These are phyloP conservation scores for Suillus spraguei DNA, from an alignment of 768 basidiomycete genomes.

Conservation along the genomic window DNA sequence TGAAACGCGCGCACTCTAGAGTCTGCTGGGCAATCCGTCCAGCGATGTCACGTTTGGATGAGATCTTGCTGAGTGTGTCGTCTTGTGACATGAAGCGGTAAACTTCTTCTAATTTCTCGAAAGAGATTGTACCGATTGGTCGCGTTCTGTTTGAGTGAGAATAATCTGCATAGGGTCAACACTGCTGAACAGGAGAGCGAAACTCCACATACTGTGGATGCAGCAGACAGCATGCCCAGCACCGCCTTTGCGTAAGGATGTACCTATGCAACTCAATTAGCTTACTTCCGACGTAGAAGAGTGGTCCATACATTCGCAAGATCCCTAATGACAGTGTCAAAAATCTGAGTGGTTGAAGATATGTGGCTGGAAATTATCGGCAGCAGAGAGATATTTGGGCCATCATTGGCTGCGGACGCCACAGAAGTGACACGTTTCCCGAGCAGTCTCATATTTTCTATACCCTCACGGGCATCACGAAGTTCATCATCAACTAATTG, in stretches of 20 bases:
- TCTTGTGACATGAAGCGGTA: slow-evolving; percentile 8
- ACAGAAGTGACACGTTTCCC: no score
- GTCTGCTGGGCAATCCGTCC: slow-evolving; percentile 21
- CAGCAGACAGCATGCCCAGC: slow-evolving; percentile 1
- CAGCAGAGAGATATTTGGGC: not conserved
- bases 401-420: not conserved
- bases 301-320: slow-evolving; percentile 1
- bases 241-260: slow-evolving; percentile 15
- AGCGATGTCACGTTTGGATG: not conserved
- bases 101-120: slow-evolving; percentile 1
- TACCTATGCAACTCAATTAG: slow-evolving; percentile 2
- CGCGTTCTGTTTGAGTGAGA: slow-evolving; percentile 10
- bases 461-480: no score
- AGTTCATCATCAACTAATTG: no score
- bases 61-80: not conserved
- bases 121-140: slow-evolving; percentile 4
- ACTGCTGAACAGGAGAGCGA: not conserved
- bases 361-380: slow-evolving; percentile 5
- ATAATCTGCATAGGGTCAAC: not conserved
- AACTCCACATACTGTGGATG: not conserved
- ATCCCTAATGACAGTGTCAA: not conserved
- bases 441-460: no score
- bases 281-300: not conserved
- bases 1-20: slow-evolving; percentile 31
- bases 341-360: slow-evolving; percentile 11